phyloP scores from a whole-genome alignment of 2,329 filamentous ascomycete genomes.

The Exophiala dermatitidis region DNA sequence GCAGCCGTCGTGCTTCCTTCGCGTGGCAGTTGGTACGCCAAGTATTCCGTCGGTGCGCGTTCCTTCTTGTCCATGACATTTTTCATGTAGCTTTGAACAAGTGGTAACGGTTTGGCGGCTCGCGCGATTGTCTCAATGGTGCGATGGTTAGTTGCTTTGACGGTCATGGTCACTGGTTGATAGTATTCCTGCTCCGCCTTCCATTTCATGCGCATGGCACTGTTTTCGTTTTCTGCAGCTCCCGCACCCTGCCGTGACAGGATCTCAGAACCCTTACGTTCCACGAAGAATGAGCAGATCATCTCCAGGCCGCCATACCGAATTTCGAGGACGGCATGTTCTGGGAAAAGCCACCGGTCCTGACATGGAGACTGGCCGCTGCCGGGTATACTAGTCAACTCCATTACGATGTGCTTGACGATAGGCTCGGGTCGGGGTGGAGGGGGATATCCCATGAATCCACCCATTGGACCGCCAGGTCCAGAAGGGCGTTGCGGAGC shows the following conservation, averaged over 20 bases:
- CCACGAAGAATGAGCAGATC: constrained; percentile 43
- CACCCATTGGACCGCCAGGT: constrained; percentile 8
- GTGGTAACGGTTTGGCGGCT: constrained; percentile 49
- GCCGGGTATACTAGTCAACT: constrained; percentile 35
- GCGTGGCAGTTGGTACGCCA: constrained; percentile 50
- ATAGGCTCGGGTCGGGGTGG: constrained; percentile 34
- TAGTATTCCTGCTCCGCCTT: constrained; percentile 42
- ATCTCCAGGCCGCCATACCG: constrained; percentile 34
- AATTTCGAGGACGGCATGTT: constrained; percentile 42
- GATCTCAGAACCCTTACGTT: constrained; percentile 33
- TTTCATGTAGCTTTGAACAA: constrained; percentile 51
- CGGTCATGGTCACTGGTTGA: constrained; percentile 50
- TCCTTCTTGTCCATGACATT: constrained; percentile 51
- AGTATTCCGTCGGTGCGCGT: constrained; percentile 48
- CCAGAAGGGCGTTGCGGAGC: constrained; percentile 18
- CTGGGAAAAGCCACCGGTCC: constrained; percentile 45
- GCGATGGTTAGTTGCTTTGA: constrained; percentile 46
- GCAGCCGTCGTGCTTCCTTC: constrained; percentile 27
- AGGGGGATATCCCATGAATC: constrained; percentile 25
- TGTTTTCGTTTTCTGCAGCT: constrained; percentile 2
- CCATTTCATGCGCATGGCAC: constrained; percentile 28
- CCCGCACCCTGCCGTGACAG: constrained; percentile 5
- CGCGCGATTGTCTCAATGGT: constrained; percentile 50
- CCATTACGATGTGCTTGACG: constrained; percentile 43
- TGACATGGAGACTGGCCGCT: constrained; percentile 38